Evolutionary conservation across 495 filamentous ascomycete genomes (phyloP), one percentile per base, ranked within the genome.

Genomic region (Darksidea phi): DNA sequence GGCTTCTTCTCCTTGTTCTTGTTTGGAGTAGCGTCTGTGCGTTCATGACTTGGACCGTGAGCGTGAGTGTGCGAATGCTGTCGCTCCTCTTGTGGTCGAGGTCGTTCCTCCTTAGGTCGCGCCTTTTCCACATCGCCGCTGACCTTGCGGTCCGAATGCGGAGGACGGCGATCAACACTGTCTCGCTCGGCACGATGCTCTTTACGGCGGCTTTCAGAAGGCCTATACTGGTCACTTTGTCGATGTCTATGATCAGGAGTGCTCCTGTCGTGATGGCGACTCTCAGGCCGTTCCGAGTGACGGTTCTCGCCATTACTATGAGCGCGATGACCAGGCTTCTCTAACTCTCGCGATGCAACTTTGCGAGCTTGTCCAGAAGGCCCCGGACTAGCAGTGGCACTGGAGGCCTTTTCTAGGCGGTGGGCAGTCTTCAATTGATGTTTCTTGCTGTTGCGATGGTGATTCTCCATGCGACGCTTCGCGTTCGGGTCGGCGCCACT

Each of bases 241-340:
- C 77, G 61, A 73, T 77, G 58, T 20, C 64, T 59, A 18, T 71
- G 66, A n/a, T 66, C 68, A 7, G 51, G 49, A 13, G 49, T 59
- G 21, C 32, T 25, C 42, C 70, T 62, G 38, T 81, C 77, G 25
- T 62, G 51, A 0, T 54, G 52, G 24, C 67, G 54, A 43, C 59
- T 67, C 25, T 67, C 63, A 23, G 77, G 78, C 5, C 80, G 75
- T 37, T 70, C 70, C 32, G 75, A 78, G 25, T 82, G 79, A 46
- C 65, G 77, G 43, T 71, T 69, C 10, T 67, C 59, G 42, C 75
- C 74, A 64, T 79, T 74, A 10, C 76, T 79, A 25, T 77, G 74
- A 17, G 78, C 76, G 17, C 82, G 79, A 49, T 78, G 76, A 6
- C 76, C 72, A 32, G 81, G 71, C 54, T 76, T 80, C 26, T 86